Base-by-base conservation (phyloP, 352 stramenopile species). In the Globisporangium radiosum region DNA sequence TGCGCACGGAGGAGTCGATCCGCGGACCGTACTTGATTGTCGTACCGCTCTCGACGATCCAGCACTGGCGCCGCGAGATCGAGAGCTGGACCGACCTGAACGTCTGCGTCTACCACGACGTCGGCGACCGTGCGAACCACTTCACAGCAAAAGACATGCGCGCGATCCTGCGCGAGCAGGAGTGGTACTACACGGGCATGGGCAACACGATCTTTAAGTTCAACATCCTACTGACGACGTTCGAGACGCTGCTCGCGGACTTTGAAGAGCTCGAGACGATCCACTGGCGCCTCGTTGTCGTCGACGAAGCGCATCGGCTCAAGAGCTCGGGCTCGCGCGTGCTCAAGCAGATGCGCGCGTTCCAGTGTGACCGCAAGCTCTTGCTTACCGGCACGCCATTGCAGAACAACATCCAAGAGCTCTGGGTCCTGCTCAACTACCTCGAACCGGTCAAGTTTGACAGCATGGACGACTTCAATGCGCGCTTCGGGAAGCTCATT, bases 71-170 rank as follows among this genome's bases (percentile, higher is more conserved):
- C 2, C 84, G 85, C 56, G 86, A 96, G 64, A 90, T 94, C 59
- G 85, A 92, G 65, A 94, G 72, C 58, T 97, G 68, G 94, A 99
- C 97, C n/a, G 95, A 99, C 71, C 92, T 99, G 68, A 97, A 98
- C 51, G 95, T 97, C 36, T 99, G 97, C 63, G 92, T 99, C 0
- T 99, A 99, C 72, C 96, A 99, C 66, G 97, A 99, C 68, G 85
- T 94, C 68, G 80, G 88, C 10, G 87, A 94, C 56, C 75, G 78
- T 7, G 80, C 70, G 0, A 88, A 66, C 53, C 88, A 90, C 51
- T 94, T 89, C 65, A 93, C 75, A 10, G 83, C 85, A 2, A 96
- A 96, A 56, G 85, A 96, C 50, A 92, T 94, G 81, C 77, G 87
- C 10, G 74, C 78, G 36, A 73, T 95, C 39, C 90, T 96, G 51